Percentiles rank a stretch among this genome's conserved stretches.
These are phyloP conservation scores for Gaeumannomyces tritici DNA, from an alignment of 2,329 filamentous ascomycete genomes.

Conservation along the genomic window DNA sequence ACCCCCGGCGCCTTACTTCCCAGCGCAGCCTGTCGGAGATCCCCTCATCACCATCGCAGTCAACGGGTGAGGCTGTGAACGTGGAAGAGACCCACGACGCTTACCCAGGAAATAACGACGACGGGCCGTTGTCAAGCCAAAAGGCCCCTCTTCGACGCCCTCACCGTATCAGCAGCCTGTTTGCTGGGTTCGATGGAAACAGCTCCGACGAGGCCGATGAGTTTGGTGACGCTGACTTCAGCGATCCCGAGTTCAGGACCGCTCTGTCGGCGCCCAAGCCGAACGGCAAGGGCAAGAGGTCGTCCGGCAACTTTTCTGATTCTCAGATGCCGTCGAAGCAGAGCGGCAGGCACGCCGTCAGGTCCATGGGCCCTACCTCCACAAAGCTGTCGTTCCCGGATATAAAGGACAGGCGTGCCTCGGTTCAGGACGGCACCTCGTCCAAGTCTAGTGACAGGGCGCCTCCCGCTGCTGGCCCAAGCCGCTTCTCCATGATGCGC, in stretches of 20 bases:
- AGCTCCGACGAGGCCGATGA: constrained; percentile 60
- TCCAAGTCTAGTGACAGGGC: not conserved
- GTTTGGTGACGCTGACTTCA: constrained; percentile 49
- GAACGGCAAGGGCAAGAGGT: constrained; percentile 11
- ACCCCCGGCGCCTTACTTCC: constrained; percentile 44
- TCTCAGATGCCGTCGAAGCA: not conserved
- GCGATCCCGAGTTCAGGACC: constrained; percentile 59
- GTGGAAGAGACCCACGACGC: constrained; percentile 45
- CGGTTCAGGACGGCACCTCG: too few species aligned
- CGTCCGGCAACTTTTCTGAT: too few species aligned
- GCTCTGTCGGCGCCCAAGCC: constrained; percentile 55
- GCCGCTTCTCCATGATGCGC: constrained; percentile 56
- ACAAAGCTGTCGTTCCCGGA: not conserved
- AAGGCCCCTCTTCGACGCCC: constrained; percentile 56
- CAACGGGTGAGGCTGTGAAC: constrained; percentile 9
- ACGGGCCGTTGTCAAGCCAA: constrained; percentile 57
- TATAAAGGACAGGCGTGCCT: not conserved
- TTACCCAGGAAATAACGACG: constrained; percentile 74
- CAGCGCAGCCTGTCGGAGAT: constrained; percentile 37
- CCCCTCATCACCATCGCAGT: constrained; percentile 36
- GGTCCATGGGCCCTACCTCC: not conserved
- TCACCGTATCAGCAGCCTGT: constrained; percentile 73
- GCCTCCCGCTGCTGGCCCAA: constrained; percentile 18
- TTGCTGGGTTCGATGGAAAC: constrained; percentile 69
- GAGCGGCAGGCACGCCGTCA: not conserved